phyloP scores from a whole-genome alignment of 768 basidiomycete genomes.

The Auriscalpium orientale region DNA sequence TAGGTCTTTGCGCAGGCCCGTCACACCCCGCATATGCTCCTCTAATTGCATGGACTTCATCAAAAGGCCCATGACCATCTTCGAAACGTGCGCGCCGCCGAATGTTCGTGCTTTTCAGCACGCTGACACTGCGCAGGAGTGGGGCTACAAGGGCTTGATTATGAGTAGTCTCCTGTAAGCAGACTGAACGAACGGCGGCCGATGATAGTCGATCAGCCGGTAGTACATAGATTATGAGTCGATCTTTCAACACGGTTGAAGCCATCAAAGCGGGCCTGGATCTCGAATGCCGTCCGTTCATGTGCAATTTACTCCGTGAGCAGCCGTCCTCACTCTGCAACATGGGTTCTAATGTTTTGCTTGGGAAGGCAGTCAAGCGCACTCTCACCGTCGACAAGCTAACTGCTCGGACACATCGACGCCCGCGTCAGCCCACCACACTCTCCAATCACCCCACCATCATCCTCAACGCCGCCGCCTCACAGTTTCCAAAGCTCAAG shows the following conservation, averaged over 20 bases:
- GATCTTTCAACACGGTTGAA: constrained; percentile 38
- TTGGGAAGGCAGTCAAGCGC: constrained; percentile 37
- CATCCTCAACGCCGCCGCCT: background rate
- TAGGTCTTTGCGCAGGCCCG: constrained; percentile 21
- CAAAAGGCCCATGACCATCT: constrained; percentile 44
- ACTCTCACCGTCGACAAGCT: constrained; percentile 37
- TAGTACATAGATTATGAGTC: constrained; percentile 55
- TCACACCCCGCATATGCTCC: constrained; percentile 16
- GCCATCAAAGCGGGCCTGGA: constrained; percentile 57
- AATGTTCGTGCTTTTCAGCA: background rate
- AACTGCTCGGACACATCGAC: constrained; percentile 32
- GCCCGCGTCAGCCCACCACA: constrained; percentile 19
- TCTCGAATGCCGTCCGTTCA: constrained; percentile 48
- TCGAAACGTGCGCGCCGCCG: constrained; percentile 28
- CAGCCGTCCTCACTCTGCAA: background rate
- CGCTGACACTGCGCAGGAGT: constrained; percentile 34
- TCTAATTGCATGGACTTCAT: constrained; percentile 56
- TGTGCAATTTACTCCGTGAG: background rate
- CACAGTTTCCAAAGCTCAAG: constrained; percentile 38
- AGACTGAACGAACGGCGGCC: no score
- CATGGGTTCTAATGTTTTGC: constrained; percentile 41
- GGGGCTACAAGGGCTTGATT: constrained; percentile 51
- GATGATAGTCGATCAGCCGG: no score
- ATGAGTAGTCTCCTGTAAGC: no score
- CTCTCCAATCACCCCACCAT: background rate